These are phyloP conservation scores for Fomitopsis palustris DNA, from an alignment of 1,284 basidiomycete species.

Conservation along the genomic window DNA sequence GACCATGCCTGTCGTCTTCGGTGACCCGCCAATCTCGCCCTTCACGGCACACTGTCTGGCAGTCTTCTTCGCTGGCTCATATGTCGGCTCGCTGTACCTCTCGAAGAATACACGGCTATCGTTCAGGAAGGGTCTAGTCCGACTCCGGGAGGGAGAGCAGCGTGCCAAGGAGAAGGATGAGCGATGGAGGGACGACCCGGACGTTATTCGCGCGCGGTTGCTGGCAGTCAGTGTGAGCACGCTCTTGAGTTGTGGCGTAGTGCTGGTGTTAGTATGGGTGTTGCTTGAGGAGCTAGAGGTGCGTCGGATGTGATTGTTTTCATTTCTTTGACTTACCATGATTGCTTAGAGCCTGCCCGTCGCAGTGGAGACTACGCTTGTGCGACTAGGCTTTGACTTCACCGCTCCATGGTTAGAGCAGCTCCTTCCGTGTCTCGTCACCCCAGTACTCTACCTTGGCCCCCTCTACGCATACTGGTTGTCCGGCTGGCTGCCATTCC, in stretches of 20 bases:
- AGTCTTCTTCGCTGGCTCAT: constrained; percentile 26
- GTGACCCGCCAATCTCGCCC: constrained; percentile 21
- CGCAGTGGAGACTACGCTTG: constrained; percentile 18
- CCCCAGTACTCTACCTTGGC: constrained; percentile 80
- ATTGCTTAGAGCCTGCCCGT: constrained; percentile 3
- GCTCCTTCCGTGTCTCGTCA: constrained; percentile 61
- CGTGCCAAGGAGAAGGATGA: constrained; percentile 27
- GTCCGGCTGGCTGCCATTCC: constrained; percentile 56
- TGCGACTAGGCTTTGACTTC: constrained; percentile 28
- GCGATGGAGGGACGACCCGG: constrained; percentile 69
- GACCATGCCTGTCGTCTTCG: constrained; percentile 20
- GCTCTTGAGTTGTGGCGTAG: constrained; percentile 42
- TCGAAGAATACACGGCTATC: constrained; percentile 25
- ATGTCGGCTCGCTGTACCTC: constrained; percentile 30
- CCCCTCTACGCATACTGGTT: constrained; percentile 72
- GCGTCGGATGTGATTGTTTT: not conserved
- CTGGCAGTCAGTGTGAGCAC: constrained; percentile 57
- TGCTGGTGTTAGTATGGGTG: constrained; percentile 38
- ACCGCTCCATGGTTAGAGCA: constrained; percentile 14
- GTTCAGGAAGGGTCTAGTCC: constrained; percentile 14
- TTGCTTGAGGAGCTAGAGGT: constrained; percentile 31
- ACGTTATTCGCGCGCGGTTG: constrained; percentile 69
- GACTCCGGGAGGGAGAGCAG: constrained; percentile 15
- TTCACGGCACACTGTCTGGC: constrained; percentile 25
- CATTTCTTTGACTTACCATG: not conserved